phyloP scores from a whole-genome alignment of 2,329 filamentous ascomycete species.

The Pestalotiopsis sp. region DNA sequence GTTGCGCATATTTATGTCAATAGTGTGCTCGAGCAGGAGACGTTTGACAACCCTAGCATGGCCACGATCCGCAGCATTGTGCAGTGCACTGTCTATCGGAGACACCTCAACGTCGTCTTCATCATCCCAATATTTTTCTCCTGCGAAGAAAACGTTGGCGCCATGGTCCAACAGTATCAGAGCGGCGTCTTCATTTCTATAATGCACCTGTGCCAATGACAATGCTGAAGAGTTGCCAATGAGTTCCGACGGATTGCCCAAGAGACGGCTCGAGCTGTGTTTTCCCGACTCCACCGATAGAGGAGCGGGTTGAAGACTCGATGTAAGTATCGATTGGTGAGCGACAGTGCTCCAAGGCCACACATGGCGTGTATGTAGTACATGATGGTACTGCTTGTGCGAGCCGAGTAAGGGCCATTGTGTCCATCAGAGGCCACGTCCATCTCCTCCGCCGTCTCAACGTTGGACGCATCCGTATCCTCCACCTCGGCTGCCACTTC shows the following conservation, averaged over 20 bases:
- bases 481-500: too few relatives aligned
- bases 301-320: neutral
- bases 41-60: neutral
- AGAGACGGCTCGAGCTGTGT: neutral
- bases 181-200: neutral
- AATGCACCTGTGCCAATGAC: neutral
- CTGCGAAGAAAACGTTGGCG: too few relatives aligned
- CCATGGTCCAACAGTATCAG: neutral
- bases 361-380: neutral
- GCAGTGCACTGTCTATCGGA: neutral
- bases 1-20: neutral
- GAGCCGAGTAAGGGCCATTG: too few relatives aligned
- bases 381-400: too few relatives aligned
- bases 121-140: neutral
- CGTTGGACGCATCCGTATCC: too few relatives aligned
- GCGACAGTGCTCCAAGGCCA: neutral
- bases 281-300: neutral
- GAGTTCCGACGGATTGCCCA: neutral
- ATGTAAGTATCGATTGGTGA: neutral
- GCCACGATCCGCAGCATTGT: neutral
- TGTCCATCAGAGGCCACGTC: too few relatives aligned
- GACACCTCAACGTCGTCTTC: too few relatives aligned
- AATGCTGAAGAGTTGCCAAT: neutral
- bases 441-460: too few relatives aligned
- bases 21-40: neutral